A percentile compares a stretch with the other conserved stretches of the same genome.
phyloP scores from a whole-genome alignment of 441 rosid species.

The Metrosideros polymorpha region DNA sequence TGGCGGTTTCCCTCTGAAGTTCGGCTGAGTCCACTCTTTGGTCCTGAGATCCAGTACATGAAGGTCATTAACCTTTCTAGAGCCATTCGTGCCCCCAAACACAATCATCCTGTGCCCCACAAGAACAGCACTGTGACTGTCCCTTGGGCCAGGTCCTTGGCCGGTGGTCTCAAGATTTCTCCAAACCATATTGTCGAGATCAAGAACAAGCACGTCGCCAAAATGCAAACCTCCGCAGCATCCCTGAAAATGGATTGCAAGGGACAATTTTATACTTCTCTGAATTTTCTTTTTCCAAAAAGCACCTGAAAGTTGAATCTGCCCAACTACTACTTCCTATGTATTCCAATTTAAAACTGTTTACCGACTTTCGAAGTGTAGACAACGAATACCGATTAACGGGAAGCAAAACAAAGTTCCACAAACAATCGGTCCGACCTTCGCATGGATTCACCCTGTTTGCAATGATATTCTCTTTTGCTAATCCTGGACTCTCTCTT shows the following conservation, averaged over 20 bases:
- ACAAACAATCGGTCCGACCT: not conserved
- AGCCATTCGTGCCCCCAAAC: slow-evolving; percentile 72
- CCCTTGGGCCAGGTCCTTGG: slow-evolving; percentile 62
- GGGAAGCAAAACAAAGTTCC: not conserved
- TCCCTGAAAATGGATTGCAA: slow-evolving; percentile 30
- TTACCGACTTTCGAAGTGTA: not conserved
- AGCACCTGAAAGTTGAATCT: not conserved
- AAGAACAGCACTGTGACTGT: slow-evolving; percentile 70
- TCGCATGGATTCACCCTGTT: not conserved
- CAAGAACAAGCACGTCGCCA: slow-evolving; percentile 48
- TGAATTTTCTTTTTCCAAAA: not conserved
- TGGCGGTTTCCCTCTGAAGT: slow-evolving; percentile 37
- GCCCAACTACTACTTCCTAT: not conserved
- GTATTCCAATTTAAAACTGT: not conserved
- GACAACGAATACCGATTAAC: not conserved
- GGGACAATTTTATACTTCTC: not conserved
- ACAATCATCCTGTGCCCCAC: slow-evolving; percentile 50
- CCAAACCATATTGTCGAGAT: slow-evolving; percentile 48
- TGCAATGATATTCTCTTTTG: not conserved
- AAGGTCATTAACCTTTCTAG: slow-evolving; percentile 58
- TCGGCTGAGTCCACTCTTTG: slow-evolving; percentile 45
- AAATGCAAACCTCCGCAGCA: slow-evolving; percentile 73
- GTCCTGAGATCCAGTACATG: slow-evolving; percentile 46
- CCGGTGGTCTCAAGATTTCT: slow-evolving; percentile 40
- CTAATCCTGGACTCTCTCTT: not conserved